Base-by-base conservation (phyloP, 2,329 filamentous ascomycete genomes). In the Colletotrichum lentis region DNA sequence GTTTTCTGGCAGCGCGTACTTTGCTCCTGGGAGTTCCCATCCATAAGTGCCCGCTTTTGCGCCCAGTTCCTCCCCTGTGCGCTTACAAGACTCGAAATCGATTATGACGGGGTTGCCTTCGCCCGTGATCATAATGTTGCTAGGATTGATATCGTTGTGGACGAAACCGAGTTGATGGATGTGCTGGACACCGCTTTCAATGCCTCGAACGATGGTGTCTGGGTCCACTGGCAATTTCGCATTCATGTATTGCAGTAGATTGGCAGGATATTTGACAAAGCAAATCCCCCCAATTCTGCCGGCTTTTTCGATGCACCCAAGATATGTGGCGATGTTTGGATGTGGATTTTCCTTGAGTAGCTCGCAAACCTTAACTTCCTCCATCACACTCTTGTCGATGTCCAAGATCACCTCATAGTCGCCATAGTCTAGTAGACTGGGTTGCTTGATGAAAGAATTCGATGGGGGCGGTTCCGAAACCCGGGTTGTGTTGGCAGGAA, bases 141-240 rank as follows among this genome's bases (percentile, higher is more conserved):
- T 70, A 8, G 76, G 75, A 54, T 75, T 77, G 52, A 80, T 75
- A 58, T 78, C 75, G 65, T 80, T 80, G 67, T 80, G 77, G 11
- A 77, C 73, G 41, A 75, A 57, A 0, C 76, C 77, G 1, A 80
- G 71, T 1, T 71, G 73, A 69, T 80, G 77, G 20, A 80, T 69
- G 70, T 79, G 76, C 62, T 71, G 67, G 8, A 80, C 70, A 24
- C 73, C 77, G 16, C 31, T 55, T 53, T 70, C 65, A 24, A 73
- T 58, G 18, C 69, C 70, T 58, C 46, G 14, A 8, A 72, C 24
- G 35, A 54, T 18, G 16, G 39, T 41, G 11, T 5, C 16, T 4
- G 8, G 4, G 39, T 41, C 39, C 39, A 41, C 16, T 41, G 39
- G 10, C 39, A 41, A 41, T 41, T 41, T 41, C 39, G 39, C 39